Evolutionary conservation across 2,329 filamentous ascomycete genomes (phyloP), one percentile per base, ranked within the genome.

Genomic region (Cladophialophora chaetospira): DNA sequence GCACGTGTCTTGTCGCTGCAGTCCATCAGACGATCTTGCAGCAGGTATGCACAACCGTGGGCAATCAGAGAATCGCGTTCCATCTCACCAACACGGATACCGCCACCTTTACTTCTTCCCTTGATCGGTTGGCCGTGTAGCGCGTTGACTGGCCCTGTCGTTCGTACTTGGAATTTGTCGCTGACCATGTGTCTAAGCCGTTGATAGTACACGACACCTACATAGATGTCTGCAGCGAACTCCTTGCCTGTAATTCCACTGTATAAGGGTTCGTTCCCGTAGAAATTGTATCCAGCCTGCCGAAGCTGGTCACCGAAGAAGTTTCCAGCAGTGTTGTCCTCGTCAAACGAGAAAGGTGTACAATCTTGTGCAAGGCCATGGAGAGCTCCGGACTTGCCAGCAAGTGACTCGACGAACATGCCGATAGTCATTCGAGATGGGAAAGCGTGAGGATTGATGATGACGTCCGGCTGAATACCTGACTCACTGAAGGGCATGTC

Each of bases 361-460:
- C 86, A 92, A 72, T 99, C 94, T 73, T 97, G 94, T 0, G 94
- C 89, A n/a, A 97, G 81, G 44, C 94, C 94, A 72, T 99, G 94
- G 31, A 99, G 82, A 11, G 93, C 89, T 44, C 94, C 94, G 8
- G 93, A 86, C 77, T 99, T 99, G 60, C 94, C 94, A 8, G 94
- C 94, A 50, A 99, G 82, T 4, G 92, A 97, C 78, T 99, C 94
- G 70, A 99, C 86, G 74, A 99, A 97, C 90, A 97, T 97, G 70
- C 94, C 94, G 70, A 99, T 99, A 17, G 94, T 99, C 94, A 99
- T 99, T 75, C 94, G 92, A 43, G 93, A 97, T 5, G 94, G 94
- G 82, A 99, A 99, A 70, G 94, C 94, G 81, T 99, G 94, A 36
- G 94, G 94, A 77, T 99, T 99, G 80, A 99, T 99, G 75, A 99